A percentile compares a stretch with the other conserved stretches of the same genome.
phyloP scores from a whole-genome alignment of 129 eudicot genomes.

The Apium graveolens region DNA sequence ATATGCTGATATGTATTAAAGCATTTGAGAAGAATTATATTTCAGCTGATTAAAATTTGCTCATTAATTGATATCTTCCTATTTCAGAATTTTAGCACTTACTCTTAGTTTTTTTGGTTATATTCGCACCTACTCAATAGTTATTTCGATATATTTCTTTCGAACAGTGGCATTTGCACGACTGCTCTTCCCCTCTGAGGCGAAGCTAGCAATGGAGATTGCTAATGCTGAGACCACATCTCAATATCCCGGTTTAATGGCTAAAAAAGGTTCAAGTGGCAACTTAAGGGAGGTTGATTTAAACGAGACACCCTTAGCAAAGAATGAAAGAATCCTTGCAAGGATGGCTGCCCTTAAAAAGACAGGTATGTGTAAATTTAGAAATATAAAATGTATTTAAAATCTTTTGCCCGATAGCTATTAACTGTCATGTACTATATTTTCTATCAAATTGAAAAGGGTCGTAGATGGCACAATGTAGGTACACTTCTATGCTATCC shows the following conservation, averaged over 20 bases:
- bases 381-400: background rate
- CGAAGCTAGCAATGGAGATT: slow-evolving; percentile 61
- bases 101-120: background rate
- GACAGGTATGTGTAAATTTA: slow-evolving; percentile 36
- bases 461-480: background rate
- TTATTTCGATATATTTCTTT: background rate
- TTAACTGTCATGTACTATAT: background rate
- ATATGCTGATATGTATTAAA: background rate
- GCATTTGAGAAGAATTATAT: background rate
- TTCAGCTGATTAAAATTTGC: background rate
- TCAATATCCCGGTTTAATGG: slow-evolving; percentile 47
- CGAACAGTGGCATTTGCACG: slow-evolving; percentile 71
- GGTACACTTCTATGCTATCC: background rate
- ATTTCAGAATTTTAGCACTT: background rate
- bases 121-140: background rate
- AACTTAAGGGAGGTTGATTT: slow-evolving; percentile 58
- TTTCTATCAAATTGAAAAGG: background rate
- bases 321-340: slow-evolving; percentile 37
- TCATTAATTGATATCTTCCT: background rate
- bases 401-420: background rate
- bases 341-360: slow-evolving; percentile 51
- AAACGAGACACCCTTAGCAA: slow-evolving; percentile 54
- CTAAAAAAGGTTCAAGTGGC: slow-evolving; percentile 42
- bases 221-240: slow-evolving; percentile 59
- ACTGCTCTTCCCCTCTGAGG: slow-evolving; percentile 64